Evolutionary conservation across 768 basidiomycete species (phyloP), one percentile per base, ranked within the genome.

Genomic region (Xerocomellus intermedius): DNA sequence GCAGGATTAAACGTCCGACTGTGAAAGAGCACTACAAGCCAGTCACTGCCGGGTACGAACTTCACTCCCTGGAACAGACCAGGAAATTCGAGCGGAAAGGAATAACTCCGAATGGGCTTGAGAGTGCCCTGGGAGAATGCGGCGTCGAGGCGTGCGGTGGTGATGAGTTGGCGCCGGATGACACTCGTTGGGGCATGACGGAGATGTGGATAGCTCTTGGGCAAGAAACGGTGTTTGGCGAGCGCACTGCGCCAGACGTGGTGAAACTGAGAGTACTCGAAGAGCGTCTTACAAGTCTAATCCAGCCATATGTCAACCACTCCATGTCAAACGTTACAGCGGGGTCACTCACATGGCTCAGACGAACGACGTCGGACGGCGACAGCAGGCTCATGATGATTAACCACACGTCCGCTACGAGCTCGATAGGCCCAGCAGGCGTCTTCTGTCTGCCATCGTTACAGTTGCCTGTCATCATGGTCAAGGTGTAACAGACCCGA

Each of bases 1-100:
- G 56, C 51, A 17, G 69, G 69, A 30, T 69, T 69, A 24, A 67
- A 63, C 19, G 55, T 63, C 8, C 69, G 62, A 32, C 68, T 69
- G 48, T 69, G 68, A 41, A 71, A 69, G n/a, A 71, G 59, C 22
- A 69, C 46, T 14, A 69, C 67, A 2, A 69, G 63, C 68, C 68
- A 69, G 49, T 66, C 59, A 37, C 60, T 60, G 8, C 68, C 68
- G 9, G 68, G 63, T 41, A 67, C n/a, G 49, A 71, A 69, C 39
- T 60, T 67, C 52, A 69, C 41, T 32, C 68, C 68, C 51, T 71
- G 68, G 48, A 69, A 69, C 8, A 69, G 54, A 4, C 68, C 68
- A 8, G 69, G 65, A 32, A 71, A 63, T 14, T 67, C 65, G 22
- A 69, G 60, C 4, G 67, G 68, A 19, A 69, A 69, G 19, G 69